Evolutionary conservation across 495 filamentous ascomycete genomes (phyloP).

Genomic region (Astrocystis sublimbata): DNA sequence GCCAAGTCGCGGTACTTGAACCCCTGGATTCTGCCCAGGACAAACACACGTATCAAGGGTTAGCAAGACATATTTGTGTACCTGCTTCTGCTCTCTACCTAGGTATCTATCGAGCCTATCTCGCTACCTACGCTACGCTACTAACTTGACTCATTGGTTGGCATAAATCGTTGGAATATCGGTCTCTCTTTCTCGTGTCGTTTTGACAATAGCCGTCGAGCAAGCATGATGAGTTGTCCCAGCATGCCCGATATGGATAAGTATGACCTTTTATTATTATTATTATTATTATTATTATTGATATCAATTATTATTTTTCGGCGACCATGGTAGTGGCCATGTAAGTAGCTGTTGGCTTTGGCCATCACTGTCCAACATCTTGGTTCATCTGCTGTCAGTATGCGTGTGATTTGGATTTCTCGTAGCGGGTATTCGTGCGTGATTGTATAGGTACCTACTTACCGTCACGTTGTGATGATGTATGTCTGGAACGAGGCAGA

Average conservation of each 20-base stretch:
- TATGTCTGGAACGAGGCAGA: neutral
- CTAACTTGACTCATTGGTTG: too few species aligned
- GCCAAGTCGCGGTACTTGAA: constrained; percentile 7
- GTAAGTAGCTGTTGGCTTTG: neutral
- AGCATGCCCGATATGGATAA: too few species aligned
- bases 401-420: neutral
- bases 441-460: too few species aligned
- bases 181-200: too few species aligned
- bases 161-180: too few species aligned
- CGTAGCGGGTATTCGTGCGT: neutral
- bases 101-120: neutral
- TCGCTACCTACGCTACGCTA: too few species aligned
- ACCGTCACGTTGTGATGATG: neutral
- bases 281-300: too few species aligned
- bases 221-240: too few species aligned
- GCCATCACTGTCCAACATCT: neutral
- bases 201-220: too few species aligned
- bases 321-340: too few species aligned
- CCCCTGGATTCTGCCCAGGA: neutral
- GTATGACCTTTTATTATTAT: too few species aligned
- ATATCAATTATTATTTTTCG: neutral
- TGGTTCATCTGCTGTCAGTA: neutral
- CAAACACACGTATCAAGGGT: neutral
- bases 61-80: neutral
- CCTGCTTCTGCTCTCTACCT: neutral